These are phyloP conservation scores for Mycena floridula DNA, from an alignment of 768 basidiomycete species.

Conservation along the genomic window DNA sequence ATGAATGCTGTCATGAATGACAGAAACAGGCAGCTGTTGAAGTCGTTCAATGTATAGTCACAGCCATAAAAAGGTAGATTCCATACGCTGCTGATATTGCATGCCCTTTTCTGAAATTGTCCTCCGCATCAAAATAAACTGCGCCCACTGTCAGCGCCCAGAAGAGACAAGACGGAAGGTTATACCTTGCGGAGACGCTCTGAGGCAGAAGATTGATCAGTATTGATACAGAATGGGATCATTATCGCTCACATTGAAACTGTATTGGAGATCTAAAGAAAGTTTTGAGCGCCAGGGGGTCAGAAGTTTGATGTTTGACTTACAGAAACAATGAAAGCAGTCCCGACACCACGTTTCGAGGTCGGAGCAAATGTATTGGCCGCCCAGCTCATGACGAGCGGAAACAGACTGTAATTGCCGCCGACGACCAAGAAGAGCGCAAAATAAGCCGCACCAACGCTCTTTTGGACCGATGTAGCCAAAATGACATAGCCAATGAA, in stretches of 20 bases:
- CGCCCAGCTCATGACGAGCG: conserved; percentile 59
- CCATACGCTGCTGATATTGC: conserved; percentile 47
- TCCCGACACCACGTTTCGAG: conserved; percentile 56
- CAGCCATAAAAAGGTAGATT: not conserved
- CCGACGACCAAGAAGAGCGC: conserved; percentile 52
- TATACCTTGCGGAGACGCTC: too few species aligned
- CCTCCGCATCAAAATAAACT: conserved; percentile 49
- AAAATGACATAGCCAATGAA: conserved; percentile 50
- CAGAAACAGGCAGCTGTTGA: conserved; percentile 38
- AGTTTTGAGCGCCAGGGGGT: too few species aligned
- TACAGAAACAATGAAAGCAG: conserved; percentile 54
- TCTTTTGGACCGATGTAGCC: conserved; percentile 41
- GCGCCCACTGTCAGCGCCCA: too few species aligned
- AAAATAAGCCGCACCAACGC: too few species aligned
- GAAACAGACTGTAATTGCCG: conserved; percentile 50
- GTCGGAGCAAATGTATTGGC: conserved; percentile 54
- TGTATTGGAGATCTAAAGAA: conserved; percentile 42
- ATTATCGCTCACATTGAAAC: not conserved
- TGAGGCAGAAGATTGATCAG: conserved; percentile 41
- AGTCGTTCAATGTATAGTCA: not conserved
- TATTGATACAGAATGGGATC: not conserved
- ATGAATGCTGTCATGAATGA: conserved; percentile 36
- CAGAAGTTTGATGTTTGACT: too few species aligned
- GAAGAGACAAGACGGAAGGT: too few species aligned
- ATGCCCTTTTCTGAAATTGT: conserved; percentile 47